Evolutionary conservation across 352 stramenopile genomes (phyloP).

Genomic region (Phytophthora kernoviae): DNA sequence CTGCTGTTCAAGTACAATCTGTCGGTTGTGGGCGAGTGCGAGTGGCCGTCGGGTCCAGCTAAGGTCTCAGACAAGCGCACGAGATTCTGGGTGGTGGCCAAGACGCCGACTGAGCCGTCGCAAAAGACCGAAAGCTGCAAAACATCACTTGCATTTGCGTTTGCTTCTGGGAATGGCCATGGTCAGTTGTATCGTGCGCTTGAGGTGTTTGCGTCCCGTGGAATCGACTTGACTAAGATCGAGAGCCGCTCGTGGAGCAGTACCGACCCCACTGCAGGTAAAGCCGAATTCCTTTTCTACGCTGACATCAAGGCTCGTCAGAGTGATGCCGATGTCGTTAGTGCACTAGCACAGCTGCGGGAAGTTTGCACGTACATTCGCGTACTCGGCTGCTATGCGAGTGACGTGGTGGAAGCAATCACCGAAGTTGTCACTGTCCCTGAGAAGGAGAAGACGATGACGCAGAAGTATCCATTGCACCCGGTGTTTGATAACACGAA

Average conservation of each 20-base stretch:
- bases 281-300: conserved; percentile 79
- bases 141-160: conserved; percentile 76
- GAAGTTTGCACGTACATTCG: conserved; percentile 83
- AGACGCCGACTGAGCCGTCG: conserved; percentile 37
- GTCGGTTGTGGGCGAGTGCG: conserved; percentile 68
- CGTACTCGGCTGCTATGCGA: conserved; percentile 85
- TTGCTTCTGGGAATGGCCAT: conserved; percentile 61
- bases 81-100: conserved; percentile 90
- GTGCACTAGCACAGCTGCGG: conserved; percentile 78
- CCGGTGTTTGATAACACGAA: conserved; percentile 85
- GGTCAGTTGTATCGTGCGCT: conserved; percentile 68
- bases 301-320: conserved; percentile 65
- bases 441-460: conserved; percentile 37
- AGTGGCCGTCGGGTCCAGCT: conserved; percentile 15
- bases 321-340: conserved; percentile 60
- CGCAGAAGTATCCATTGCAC: conserved; percentile 66
- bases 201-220: conserved; percentile 61
- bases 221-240: conserved; percentile 74
- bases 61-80: conserved; percentile 42
- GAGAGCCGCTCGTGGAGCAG: conserved; percentile 65
- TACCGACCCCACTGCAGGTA: conserved; percentile 18
- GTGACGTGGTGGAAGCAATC: conserved; percentile 20
- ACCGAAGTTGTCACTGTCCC: conserved; percentile 1
- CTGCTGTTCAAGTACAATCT: conserved; percentile 74
- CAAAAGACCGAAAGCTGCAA: conserved; percentile 47